Evolutionary conservation across 495 filamentous ascomycete species (phyloP).

Genomic region (Poronia punctata): DNA sequence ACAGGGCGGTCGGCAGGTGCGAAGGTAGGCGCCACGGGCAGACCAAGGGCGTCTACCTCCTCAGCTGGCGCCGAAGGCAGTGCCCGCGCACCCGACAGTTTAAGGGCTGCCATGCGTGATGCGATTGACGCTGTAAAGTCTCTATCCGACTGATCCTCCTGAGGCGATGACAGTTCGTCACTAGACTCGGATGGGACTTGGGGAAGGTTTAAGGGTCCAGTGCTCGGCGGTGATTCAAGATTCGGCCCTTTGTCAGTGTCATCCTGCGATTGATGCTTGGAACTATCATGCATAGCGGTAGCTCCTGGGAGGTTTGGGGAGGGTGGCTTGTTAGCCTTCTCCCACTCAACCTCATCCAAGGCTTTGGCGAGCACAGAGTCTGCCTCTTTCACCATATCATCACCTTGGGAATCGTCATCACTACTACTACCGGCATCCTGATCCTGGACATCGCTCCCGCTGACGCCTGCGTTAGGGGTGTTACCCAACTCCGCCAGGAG

Average conservation of each 20-base stretch:
- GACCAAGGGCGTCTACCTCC: constrained; percentile 31
- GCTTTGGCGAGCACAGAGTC: constrained; percentile 29
- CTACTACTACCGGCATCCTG: constrained; percentile 14
- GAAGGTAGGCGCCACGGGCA: constrained; percentile 51
- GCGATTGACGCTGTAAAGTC: constrained; percentile 34
- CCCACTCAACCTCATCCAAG: constrained; percentile 30
- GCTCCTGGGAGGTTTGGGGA: constrained; percentile 6
- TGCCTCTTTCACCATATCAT: constrained; percentile 28
- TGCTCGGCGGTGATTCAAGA: too few species aligned
- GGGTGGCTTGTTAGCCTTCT: constrained; percentile 11
- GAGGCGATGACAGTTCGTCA: constrained; percentile 13
- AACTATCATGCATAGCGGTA: constrained; percentile 6
- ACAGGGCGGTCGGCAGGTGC: constrained; percentile 34
- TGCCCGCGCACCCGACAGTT: constrained; percentile 15
- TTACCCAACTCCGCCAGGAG: constrained; percentile 22
- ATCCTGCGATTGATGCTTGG: background rate
- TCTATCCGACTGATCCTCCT: constrained; percentile 8
- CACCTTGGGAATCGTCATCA: constrained; percentile 35
- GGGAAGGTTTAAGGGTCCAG: constrained; percentile 27
- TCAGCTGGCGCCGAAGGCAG: constrained; percentile 20
- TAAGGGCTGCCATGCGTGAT: constrained; percentile 34
- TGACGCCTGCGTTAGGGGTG: background rate
- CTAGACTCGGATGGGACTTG: constrained; percentile 27
- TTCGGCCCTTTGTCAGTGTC: background rate
- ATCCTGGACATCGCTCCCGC: background rate